Evolutionary conservation across 495 filamentous ascomycete genomes (phyloP).

Genomic region (Neurospora sp.): DNA sequence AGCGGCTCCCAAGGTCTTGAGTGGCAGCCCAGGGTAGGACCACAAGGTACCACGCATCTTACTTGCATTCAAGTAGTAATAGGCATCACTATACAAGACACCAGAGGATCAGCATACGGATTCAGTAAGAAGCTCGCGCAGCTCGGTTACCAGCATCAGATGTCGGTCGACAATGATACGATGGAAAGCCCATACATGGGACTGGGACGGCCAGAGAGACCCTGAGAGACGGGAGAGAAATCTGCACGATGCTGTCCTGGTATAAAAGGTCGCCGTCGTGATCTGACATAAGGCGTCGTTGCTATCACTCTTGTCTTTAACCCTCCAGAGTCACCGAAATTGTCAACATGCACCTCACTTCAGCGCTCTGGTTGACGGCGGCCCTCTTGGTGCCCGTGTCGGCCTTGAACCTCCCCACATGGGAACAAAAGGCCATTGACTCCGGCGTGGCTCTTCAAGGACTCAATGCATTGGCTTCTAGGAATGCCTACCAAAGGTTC

Average conservation of each 20-base stretch:
- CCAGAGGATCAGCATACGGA: background rate
- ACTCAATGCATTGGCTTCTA: constrained; percentile 14
- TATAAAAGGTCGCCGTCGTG: background rate
- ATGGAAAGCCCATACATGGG: background rate
- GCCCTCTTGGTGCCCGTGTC: background rate
- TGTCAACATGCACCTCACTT: constrained; percentile 1
- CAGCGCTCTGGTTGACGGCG: constrained; percentile 2
- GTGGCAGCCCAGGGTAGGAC: background rate
- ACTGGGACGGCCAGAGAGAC: background rate
- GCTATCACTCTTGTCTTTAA: background rate
- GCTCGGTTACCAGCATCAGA: background rate
- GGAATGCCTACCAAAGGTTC: constrained; percentile 6
- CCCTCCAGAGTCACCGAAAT: background rate
- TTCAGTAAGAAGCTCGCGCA: background rate
- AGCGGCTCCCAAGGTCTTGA: background rate
- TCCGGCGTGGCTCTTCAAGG: constrained; percentile 14
- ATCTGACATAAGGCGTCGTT: background rate
- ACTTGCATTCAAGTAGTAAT: background rate
- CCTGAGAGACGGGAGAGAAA: background rate
- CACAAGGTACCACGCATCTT: background rate
- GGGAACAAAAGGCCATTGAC: constrained; percentile 14
- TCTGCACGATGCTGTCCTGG: background rate
- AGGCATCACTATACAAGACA: background rate
- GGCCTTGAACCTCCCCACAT: constrained; percentile 8
- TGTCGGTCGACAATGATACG: background rate